A percentile compares a stretch with the other conserved stretches of the same genome.
phyloP scores from a whole-genome alignment of 2,329 filamentous ascomycete genomes.

The Pseudonectria foliicola region DNA sequence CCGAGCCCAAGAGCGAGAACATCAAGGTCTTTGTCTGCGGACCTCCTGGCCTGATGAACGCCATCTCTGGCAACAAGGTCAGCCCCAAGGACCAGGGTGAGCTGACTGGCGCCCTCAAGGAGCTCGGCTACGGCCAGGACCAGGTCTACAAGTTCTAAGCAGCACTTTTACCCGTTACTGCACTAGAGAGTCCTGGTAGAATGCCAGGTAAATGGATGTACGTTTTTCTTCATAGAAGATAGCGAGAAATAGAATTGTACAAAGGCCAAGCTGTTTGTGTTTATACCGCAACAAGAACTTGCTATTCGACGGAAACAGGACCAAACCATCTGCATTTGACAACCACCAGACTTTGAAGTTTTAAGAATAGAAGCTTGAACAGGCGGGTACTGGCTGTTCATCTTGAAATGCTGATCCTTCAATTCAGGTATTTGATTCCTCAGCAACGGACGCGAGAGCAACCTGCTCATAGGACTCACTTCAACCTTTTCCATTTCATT shows the following conservation, averaged over 20 bases:
- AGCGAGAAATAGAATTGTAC: constrained; percentile 1
- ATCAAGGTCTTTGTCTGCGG: constrained; percentile 97
- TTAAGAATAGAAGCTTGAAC: too few relatives aligned
- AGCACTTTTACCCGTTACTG: background rate
- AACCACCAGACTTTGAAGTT: too few relatives aligned
- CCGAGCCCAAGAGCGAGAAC: constrained; percentile 84
- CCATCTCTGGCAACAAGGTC: constrained; percentile 81
- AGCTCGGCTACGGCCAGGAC: constrained; percentile 61
- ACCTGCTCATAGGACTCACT: too few relatives aligned
- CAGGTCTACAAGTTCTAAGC: constrained; percentile 91
- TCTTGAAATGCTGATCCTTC: too few relatives aligned
- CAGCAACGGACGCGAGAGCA: too few relatives aligned
- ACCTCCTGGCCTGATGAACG: constrained; percentile 87
- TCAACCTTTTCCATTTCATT: too few relatives aligned
- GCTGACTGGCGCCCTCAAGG: constrained; percentile 71
- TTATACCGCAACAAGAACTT: too few relatives aligned
- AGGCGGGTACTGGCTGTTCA: too few relatives aligned
- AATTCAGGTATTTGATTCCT: too few relatives aligned
- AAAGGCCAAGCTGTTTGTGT: too few relatives aligned
- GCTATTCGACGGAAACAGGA: too few relatives aligned
- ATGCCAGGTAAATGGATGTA: constrained; percentile 8
- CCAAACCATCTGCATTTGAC: too few relatives aligned
- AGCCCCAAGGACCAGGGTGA: constrained; percentile 94
- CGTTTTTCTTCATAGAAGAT: constrained; percentile 15
- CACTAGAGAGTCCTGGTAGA: background rate